Evolutionary conservation across 2,329 filamentous ascomycete genomes (phyloP).

Genomic region (Verticillium longisporum): DNA sequence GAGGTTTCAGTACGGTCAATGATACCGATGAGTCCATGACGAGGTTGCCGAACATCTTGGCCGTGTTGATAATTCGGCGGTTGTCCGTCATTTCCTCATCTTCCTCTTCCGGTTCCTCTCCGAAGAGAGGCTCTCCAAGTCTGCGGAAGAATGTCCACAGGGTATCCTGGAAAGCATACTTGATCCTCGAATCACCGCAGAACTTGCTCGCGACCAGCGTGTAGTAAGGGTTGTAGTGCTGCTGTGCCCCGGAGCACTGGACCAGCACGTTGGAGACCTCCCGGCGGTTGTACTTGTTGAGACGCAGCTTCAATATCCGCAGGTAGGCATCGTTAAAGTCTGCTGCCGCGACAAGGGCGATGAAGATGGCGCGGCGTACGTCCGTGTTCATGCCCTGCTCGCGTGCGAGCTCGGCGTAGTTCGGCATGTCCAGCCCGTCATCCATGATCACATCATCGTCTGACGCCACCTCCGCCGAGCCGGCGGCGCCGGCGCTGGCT

Average conservation of each 20-base stretch:
- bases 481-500: background rate
- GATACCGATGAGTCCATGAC: slow-evolving; percentile 38
- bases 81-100: slow-evolving; percentile 40
- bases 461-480: background rate
- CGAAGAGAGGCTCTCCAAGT: slow-evolving; percentile 74
- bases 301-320: slow-evolving; percentile 70
- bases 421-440: slow-evolving; percentile 45
- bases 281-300: slow-evolving; percentile 79
- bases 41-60: slow-evolving; percentile 46
- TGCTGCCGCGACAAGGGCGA: slow-evolving; percentile 77
- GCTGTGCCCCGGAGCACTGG: slow-evolving; percentile 78
- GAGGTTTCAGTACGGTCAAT: slow-evolving; percentile 52
- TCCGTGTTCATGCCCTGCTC: slow-evolving; percentile 83
- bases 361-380: slow-evolving; percentile 84
- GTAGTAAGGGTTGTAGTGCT: slow-evolving; percentile 89
- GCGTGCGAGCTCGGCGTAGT: slow-evolving; percentile 67
- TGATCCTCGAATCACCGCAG: slow-evolving; percentile 66
- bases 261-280: slow-evolving; percentile 85
- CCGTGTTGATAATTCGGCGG: slow-evolving; percentile 43
- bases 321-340: slow-evolving; percentile 80
- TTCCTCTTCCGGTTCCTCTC: slow-evolving; percentile 53
- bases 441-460: slow-evolving; percentile 19
- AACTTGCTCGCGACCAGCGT: slow-evolving; percentile 74
- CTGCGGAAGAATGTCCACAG: slow-evolving; percentile 81
- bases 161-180: slow-evolving; percentile 80